These are phyloP conservation scores for Boletellus sp. DNA, from an alignment of 768 basidiomycete genomes.

Conservation along the genomic window DNA sequence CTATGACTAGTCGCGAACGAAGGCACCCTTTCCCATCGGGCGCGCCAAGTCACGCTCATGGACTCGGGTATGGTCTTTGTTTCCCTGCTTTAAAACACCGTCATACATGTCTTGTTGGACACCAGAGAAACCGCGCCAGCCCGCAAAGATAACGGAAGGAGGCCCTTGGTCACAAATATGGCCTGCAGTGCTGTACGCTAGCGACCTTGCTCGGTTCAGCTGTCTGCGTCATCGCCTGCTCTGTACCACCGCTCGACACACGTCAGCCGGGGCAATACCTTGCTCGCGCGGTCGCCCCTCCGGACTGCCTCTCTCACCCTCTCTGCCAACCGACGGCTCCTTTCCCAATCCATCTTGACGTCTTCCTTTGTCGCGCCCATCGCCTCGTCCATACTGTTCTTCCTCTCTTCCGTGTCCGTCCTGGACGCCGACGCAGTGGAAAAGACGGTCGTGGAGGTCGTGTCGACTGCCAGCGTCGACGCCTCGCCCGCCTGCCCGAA, in stretches of 20 bases:
- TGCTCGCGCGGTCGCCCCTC: conserved; percentile 15
- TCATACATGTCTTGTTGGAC: conserved; percentile 99
- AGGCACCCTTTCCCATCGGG: too few relatives aligned
- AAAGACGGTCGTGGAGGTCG: not conserved
- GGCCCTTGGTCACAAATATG: conserved; percentile 95
- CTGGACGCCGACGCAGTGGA: not conserved
- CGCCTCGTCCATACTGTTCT: not conserved
- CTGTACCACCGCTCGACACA: conserved; percentile 22
- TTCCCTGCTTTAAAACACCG: conserved; percentile 93
- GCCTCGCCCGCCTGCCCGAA: not conserved
- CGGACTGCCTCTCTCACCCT: conserved; percentile 20
- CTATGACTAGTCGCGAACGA: too few relatives aligned
- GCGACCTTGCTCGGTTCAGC: too few relatives aligned
- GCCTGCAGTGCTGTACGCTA: conserved; percentile 99
- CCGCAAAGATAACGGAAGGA: conserved; percentile 97
- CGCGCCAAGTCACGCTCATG: too few relatives aligned
- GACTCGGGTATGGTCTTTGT: too few relatives aligned
- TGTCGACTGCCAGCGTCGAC: not conserved
- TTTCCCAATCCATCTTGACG: conserved; percentile 25
- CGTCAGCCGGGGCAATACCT: conserved; percentile 27
- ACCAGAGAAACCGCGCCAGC: conserved; percentile 99
- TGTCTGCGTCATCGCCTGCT: not conserved
- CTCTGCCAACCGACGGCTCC: conserved; percentile 21
- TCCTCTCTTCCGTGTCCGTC: not conserved
- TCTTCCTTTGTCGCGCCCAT: conserved; percentile 5